Conservation (phyloP, 1,284 basidiomycete genomes). For the Naganishia albida region DNA sequence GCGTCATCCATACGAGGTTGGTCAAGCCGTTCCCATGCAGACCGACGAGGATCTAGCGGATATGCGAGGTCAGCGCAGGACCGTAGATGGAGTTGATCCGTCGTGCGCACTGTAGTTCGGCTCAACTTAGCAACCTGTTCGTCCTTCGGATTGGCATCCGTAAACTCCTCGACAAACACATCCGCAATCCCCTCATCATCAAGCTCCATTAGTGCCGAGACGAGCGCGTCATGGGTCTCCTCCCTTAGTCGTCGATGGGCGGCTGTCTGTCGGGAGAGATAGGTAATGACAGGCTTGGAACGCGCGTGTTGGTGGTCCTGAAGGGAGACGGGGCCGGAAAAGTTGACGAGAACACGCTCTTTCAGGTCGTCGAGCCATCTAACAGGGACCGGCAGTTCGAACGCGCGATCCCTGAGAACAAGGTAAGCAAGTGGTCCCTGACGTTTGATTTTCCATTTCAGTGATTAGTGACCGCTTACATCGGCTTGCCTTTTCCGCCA, state of each 20-base stretch:
- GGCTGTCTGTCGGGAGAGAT: slow-evolving; percentile 26
- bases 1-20: slow-evolving; percentile 24
- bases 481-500: slow-evolving; percentile 16
- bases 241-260: slow-evolving; percentile 13
- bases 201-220: slow-evolving; percentile 2
- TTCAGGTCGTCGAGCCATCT: slow-evolving; percentile 21
- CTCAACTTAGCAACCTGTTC: slow-evolving; percentile 31
- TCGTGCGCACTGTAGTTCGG: slow-evolving; percentile 20
- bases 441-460: not conserved
- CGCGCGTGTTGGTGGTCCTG: slow-evolving; percentile 1
- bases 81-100: not conserved
- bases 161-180: slow-evolving; percentile 27
- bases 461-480: not conserved
- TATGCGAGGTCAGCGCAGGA: not conserved
- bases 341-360: slow-evolving; percentile 9
- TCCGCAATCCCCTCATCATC: slow-evolving; percentile 27
- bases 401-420: slow-evolving; percentile 10
- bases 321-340: slow-evolving; percentile 15
- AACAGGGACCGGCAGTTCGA: slow-evolving; percentile 15
- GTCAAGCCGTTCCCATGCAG: slow-evolving; percentile 30
- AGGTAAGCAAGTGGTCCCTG: not conserved
- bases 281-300: slow-evolving; percentile 27
- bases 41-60: slow-evolving; percentile 14
- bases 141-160: slow-evolving; percentile 18
- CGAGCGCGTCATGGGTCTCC: slow-evolving; percentile 22